Base-by-base conservation (phyloP, 2,329 filamentous ascomycete genomes). In the Fusarium hostae region DNA sequence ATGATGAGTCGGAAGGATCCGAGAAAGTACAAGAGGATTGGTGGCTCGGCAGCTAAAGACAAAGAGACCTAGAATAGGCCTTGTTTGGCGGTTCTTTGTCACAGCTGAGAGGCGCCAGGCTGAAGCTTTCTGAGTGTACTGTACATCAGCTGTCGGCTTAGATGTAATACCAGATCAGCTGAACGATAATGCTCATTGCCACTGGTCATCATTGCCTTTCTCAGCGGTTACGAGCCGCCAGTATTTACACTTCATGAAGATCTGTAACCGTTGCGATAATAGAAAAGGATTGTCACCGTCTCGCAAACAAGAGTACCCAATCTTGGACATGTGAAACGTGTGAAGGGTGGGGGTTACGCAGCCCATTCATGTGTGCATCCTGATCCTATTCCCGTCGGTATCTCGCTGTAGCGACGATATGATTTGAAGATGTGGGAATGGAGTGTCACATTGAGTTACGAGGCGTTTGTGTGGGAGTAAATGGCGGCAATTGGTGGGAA, bases 1-100 rank as follows among this genome's bases (percentile, higher is more conserved):
- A 82, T 86, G 76, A 95, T 95, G 93, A 92, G 89, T 75, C 86
- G 90, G 66, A 94, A 94, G 81, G 92, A 94, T 80, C 90, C 90
- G 77, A 86, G 92, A 76, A 94, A 94, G 84, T 90, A 89, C 79
- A 91, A 90, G 78, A 85, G 91, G 56, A 78, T 88, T 43, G 88
- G 87, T 15, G 78, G 76, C 22, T 71, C 72, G 32, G 69, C 67
- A 40, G 55, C 70, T 41, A 74, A 75, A 54, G 56, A 45, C 39
- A 56, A 59, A 68, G 74, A 74, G 52, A 58, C 43, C 37, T 66
- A 73, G 47, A 40, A 24, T 32, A 58, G 58, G n/a, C 30, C n/a
- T 48, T 50, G 26, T 16, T 40, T 47, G 62, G 60, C 45, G 48
- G 39, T 18, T 45, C 18, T 37, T 28, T 66, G 61, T 45, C 43